A percentile compares a stretch with the other conserved stretches of the same genome.
phyloP scores from a whole-genome alignment of 257 asterid species.

The Parsonsia alboflavescens region DNA sequence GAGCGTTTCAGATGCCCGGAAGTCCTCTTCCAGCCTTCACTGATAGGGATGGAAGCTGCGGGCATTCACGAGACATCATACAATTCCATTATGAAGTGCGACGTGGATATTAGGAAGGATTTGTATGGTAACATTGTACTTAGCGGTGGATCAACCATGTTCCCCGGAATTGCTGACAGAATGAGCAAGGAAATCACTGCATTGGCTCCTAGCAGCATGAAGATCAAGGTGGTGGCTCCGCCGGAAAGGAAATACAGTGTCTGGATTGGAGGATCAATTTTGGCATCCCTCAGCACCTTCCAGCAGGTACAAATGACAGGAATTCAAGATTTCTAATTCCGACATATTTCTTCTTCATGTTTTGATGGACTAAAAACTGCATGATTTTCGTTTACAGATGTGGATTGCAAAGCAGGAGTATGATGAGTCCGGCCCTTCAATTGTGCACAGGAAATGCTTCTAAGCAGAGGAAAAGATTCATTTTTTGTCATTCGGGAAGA shows the following conservation, averaged over 20 bases:
- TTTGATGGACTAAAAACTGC: not conserved
- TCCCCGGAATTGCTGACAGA: conserved; percentile 12
- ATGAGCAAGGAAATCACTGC: conserved; percentile 21
- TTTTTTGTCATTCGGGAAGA: conserved; percentile 14
- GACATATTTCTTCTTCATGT: not conserved
- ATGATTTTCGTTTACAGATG: conserved; percentile 24
- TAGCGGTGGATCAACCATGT: conserved; percentile 17
- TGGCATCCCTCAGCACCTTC: conserved; percentile 23
- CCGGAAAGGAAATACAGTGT: conserved; percentile 20
- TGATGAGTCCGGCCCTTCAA: conserved; percentile 36
- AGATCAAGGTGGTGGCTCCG: conserved; percentile 21
- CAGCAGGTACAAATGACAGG: conserved; percentile 11
- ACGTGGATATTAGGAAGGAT: conserved; percentile 21
- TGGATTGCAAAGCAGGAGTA: conserved; percentile 40
- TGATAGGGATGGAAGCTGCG: conserved; percentile 18
- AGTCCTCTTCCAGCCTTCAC: conserved; percentile 20
- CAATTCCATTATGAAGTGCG: conserved; percentile 22
- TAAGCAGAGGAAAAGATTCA: conserved; percentile 10
- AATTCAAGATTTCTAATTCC: not conserved
- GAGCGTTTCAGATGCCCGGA: conserved; percentile 24
- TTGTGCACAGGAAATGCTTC: conserved; percentile 36
- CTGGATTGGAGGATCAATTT: conserved; percentile 20
- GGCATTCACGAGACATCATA: conserved; percentile 16
- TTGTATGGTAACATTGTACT: conserved; percentile 17
- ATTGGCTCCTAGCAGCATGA: conserved; percentile 18